Conservation (phyloP, 2,329 filamentous ascomycete genomes). For the Ambrosiella cleistominuta region DNA sequence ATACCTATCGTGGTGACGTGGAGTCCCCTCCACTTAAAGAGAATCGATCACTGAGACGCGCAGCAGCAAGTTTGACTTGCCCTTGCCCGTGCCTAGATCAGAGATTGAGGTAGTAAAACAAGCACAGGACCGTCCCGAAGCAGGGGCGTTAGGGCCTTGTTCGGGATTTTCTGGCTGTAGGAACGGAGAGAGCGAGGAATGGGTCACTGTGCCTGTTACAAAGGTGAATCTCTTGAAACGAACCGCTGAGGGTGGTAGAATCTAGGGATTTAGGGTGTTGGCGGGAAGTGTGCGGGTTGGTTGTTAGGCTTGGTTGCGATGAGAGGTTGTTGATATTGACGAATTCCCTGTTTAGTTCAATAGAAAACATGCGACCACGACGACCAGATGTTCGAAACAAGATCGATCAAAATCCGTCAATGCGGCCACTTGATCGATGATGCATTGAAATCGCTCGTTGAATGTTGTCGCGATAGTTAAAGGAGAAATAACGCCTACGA, state of each 20-base stretch:
- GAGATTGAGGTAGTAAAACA: background rate
- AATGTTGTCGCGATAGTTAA: background rate
- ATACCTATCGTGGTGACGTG: background rate
- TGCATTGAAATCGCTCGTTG: background rate
- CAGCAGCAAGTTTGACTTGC: background rate
- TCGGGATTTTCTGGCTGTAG: background rate
- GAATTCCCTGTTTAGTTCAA: background rate
- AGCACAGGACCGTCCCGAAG: background rate
- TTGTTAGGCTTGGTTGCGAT: background rate
- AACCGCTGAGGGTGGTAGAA: background rate
- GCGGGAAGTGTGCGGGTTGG: background rate
- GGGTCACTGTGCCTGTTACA: background rate
- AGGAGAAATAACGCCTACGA: no score
- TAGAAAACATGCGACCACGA: background rate
- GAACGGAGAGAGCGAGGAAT: background rate
- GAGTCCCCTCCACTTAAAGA: background rate
- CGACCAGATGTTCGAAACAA: background rate
- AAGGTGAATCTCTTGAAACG: background rate
- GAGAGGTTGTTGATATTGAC: background rate
- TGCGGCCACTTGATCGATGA: background rate
- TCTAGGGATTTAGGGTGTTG: background rate
- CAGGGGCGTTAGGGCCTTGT: background rate
- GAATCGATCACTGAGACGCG: background rate
- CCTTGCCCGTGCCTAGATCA: background rate
- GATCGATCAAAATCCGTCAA: background rate